Evolutionary conservation across 2,329 filamentous ascomycete genomes (phyloP).

Genomic region (Colletotrichum aenigma): DNA sequence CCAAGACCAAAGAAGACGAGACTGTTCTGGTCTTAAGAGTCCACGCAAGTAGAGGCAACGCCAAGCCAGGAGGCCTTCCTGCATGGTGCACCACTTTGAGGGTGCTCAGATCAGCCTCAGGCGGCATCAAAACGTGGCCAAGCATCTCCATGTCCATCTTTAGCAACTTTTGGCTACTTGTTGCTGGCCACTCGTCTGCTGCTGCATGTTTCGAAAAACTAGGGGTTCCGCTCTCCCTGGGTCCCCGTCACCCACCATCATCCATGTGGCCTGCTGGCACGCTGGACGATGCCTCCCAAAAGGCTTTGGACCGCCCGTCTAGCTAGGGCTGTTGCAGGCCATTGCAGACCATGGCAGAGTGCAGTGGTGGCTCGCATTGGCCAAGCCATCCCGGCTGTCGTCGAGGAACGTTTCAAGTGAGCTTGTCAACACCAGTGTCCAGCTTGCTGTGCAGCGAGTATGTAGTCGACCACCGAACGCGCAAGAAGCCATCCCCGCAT

Average conservation of each 20-base stretch:
- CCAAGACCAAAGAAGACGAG: neutral
- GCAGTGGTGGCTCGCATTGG: neutral
- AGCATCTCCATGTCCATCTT: slow-evolving; percentile 18
- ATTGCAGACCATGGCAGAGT: neutral
- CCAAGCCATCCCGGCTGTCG: slow-evolving; percentile 6
- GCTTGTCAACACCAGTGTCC: neutral
- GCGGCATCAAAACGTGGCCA: slow-evolving; percentile 17
- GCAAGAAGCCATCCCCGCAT: slow-evolving; percentile 6
- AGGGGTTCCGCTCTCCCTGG: slow-evolving; percentile 10
- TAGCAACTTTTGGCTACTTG: slow-evolving; percentile 5
- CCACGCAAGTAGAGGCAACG: neutral
- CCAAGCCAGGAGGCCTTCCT: slow-evolving; percentile 13
- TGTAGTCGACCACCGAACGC: neutral
- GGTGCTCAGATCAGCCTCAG: slow-evolving; percentile 19
- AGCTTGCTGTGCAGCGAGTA: neutral
- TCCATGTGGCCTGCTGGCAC: neutral
- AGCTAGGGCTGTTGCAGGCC: neutral
- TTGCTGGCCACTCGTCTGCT: neutral
- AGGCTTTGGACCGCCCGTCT: neutral
- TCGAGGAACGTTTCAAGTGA: slow-evolving; percentile 5
- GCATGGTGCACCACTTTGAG: neutral
- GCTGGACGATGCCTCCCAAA: neutral
- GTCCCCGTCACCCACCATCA: neutral
- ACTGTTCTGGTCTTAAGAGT: neutral
- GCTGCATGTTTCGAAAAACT: slow-evolving; percentile 15